A percentile compares a stretch with the other conserved stretches of the same genome.
These are phyloP conservation scores for Pestalotiopsis sp. DNA, from an alignment of 2,329 filamentous ascomycete species.

Conservation along the genomic window DNA sequence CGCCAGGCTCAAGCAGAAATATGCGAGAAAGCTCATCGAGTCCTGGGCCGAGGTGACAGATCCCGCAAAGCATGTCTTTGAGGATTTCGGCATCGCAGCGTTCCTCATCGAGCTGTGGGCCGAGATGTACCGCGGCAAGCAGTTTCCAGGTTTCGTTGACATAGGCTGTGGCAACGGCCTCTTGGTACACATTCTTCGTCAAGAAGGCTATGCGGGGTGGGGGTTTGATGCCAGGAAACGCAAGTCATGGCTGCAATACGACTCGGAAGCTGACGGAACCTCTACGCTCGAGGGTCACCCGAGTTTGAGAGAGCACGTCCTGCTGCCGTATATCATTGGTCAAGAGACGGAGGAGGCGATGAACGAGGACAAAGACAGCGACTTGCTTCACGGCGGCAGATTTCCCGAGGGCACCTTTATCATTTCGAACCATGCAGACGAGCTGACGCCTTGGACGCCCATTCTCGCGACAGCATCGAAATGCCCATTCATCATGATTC, in stretches of 20 bases:
- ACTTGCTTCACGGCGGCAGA: constrained; percentile 56
- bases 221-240: constrained; percentile 88
- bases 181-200: constrained; percentile 77
- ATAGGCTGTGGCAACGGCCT: constrained; percentile 96
- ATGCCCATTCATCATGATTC: constrained; percentile 88
- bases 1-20: constrained; percentile 73
- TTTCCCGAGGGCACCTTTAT: constrained; percentile 83
- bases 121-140: constrained; percentile 67
- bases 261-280: constrained; percentile 21
- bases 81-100: constrained; percentile 87
- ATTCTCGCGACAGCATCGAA: constrained; percentile 76
- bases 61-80: constrained; percentile 90
- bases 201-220: constrained; percentile 83
- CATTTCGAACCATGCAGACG: constrained; percentile 95
- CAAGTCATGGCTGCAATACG: constrained; percentile 83
- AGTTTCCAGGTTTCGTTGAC: constrained; percentile 89
- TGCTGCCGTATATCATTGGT: constrained; percentile 48
- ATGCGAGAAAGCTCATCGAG: constrained; percentile 71
- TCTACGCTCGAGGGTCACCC: constrained; percentile 25
- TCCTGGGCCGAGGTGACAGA: constrained; percentile 87
- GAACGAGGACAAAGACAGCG: constrained; percentile 20
- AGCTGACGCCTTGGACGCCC: constrained; percentile 94
- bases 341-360: constrained; percentile 14
- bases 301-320: constrained; percentile 46
- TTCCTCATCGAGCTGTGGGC: constrained; percentile 92